Evolutionary conservation across 2,329 filamentous ascomycete species (phyloP).

Genomic region (Xylogone sp.): DNA sequence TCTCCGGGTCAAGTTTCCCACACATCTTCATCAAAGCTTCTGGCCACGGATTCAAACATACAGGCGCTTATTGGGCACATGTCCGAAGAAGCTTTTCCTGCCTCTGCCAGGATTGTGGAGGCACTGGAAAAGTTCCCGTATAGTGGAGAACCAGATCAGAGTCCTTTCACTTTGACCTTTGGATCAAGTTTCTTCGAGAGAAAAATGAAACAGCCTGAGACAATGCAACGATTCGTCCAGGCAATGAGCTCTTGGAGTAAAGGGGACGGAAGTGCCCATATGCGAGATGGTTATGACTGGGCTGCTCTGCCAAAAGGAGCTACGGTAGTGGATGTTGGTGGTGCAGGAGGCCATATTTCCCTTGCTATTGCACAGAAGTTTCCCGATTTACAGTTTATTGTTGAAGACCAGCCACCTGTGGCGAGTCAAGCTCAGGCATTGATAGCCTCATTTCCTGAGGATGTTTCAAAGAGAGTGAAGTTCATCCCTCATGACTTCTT

Average conservation of each 20-base stretch:
- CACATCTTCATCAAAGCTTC: constrained; percentile 33
- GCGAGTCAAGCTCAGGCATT: not conserved
- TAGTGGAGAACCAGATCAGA: not conserved
- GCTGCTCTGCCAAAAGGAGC: not conserved
- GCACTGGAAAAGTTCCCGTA: not conserved
- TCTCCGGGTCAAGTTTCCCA: constrained; percentile 33
- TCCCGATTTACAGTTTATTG: constrained; percentile 22
- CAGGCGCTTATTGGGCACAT: not conserved
- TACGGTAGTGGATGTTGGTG: constrained; percentile 15
- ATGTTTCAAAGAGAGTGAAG: constrained; percentile 3
- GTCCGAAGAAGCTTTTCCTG: not conserved
- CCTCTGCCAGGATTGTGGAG: not conserved
- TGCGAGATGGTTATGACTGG: constrained; percentile 1
- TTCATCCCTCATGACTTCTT: constrained; percentile 34
- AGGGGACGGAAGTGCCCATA: not conserved
- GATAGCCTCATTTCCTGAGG: not conserved
- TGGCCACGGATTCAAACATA: constrained; percentile 21
- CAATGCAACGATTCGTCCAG: not conserved
- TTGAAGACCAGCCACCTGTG: constrained; percentile 16
- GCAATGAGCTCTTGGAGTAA: not conserved
- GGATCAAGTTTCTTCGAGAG: constrained; percentile 1
- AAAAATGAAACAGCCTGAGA: not conserved
- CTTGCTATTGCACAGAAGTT: constrained; percentile 19
- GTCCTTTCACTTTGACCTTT: not conserved
- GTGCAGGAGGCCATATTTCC: constrained; percentile 19